Evolutionary conservation across 441 rosid genomes (phyloP), one percentile per base, ranked within the genome.

Genomic region (Manihot esculenta): DNA sequence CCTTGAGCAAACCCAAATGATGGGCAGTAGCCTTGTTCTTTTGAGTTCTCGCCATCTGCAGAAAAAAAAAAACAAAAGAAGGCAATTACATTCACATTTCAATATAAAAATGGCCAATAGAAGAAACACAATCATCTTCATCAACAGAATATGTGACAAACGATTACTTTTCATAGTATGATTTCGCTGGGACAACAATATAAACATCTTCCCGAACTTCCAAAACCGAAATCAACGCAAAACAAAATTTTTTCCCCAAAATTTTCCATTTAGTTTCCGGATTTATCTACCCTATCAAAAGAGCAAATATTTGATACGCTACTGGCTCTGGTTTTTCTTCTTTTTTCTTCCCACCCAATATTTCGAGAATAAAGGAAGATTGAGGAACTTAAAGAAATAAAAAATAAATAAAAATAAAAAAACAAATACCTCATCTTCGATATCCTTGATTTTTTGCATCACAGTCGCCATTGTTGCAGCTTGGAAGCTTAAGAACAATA

Each of bases 1-100:
- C 99, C 99, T 94, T 94, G 49, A 94, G 90, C 88, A 92, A 83
- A 51, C 99, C 97, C 57, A 94, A 81, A 84, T 94, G 99, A 80
- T 94, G 99, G 26, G 97, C 90, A 1, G 97, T 90, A 21, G 97
- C 97, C 79, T 90, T 90, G 75, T 90, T 90, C 84, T 88, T 90
- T 74, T 90, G 94, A 66, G 97, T 90, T 85, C 74, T 87, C 18
- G 91, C 94, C 97, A 90, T 90, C 97, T 90, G 82, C 67, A 70
- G 50, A 73, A 47, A 10, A 51, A 49, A 72, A 30, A 58, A 24
- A 56, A 33, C 48, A n/a, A n/a, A n/a, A n/a, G n/a, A 44, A n/a
- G 35, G 17, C n/a, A 63, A 58, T 41, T 7, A 64, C 0, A 10
- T 45, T 67, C 15, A 47, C 21, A 14, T n/a, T 44, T 4, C 15